phyloP scores from a whole-genome alignment of 2,329 filamentous ascomycete genomes.

The Claviceps digitariae region DNA sequence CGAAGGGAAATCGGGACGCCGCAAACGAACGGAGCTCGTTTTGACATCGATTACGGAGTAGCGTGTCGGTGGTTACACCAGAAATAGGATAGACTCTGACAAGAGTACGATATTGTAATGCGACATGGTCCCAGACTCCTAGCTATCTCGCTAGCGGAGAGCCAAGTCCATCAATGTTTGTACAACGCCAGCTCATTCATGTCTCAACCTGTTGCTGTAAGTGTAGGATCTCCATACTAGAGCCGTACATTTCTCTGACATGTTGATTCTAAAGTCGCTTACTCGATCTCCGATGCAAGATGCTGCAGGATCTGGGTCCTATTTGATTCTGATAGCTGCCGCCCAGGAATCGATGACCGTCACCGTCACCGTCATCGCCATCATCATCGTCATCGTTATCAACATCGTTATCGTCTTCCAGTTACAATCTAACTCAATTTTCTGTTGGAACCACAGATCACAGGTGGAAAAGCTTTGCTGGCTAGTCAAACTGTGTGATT shows the following conservation, averaged over 20 bases:
- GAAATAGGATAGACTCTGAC: background rate
- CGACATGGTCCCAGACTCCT: background rate
- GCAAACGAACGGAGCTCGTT: background rate
- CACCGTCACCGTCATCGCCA: background rate
- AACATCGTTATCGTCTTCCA: background rate
- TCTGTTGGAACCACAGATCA: background rate
- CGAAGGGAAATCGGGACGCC: background rate
- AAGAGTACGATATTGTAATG: background rate
- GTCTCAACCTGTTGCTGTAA: conserved; percentile 2
- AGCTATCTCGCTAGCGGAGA: conserved; percentile 1
- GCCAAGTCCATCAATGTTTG: background rate
- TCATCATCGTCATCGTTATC: too few species aligned
- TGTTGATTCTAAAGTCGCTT: background rate
- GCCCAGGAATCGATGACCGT: background rate
- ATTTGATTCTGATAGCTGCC: background rate
- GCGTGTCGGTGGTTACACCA: background rate
- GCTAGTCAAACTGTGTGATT: background rate
- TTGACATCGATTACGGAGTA: background rate
- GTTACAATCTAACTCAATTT: background rate
- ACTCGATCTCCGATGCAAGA: background rate
- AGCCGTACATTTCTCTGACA: background rate
- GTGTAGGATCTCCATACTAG: background rate
- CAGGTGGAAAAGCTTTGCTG: background rate
- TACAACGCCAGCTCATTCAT: conserved; percentile 4
- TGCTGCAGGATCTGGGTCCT: background rate